Evolutionary conservation across 176 grass and related monocot genomes (phyloP), one percentile per base, ranked within the genome.

Genomic region (Musa itinerans): DNA sequence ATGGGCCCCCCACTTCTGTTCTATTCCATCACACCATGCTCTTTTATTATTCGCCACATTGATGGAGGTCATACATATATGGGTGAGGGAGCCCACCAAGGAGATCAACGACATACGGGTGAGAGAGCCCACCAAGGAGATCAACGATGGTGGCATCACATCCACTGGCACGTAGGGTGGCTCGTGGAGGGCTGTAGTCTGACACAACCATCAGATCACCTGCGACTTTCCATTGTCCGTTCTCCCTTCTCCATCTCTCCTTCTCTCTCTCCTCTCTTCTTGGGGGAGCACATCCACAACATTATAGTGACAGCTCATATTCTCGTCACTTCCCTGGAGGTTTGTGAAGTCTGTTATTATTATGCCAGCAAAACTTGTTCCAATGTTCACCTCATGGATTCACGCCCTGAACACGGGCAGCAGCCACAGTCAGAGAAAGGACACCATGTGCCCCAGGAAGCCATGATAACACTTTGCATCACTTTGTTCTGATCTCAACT

Each of bases 61-160:
- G 63, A 65, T 11, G 21, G 63, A 65, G 63, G 63, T 65, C 23
- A 65, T 9, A 26, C 63, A 1, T 22, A 65, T 1, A 63, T 6
- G 29, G 2, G 29, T 29, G 29, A 63, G 24, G 24, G 24, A 1
- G 24, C 24, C 24, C 24, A 24, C 24, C 24, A 24, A 24, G 24
- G 24, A 24, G 24, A 24, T 24, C 24, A 24, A 24, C 24, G 24
- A 24, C 24, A 1, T 24, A 1, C 1, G 24, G 24, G 24, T 24
- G 24, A 24, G 11, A 65, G 22, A 11, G 1, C 9, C 8, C 17
- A 13, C 17, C 29, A 65, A 23, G 63, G 8, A 65, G 63, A 65
- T 65, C 63, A 65, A 65, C 26, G 63, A 65, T 65, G 63, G 63
- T 65, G 11, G 23, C 13, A 23, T 65, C 63, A 65, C 63, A 65